Conservation (phyloP, 2,329 filamentous ascomycete species). For the Cercospora nicotianae region DNA sequence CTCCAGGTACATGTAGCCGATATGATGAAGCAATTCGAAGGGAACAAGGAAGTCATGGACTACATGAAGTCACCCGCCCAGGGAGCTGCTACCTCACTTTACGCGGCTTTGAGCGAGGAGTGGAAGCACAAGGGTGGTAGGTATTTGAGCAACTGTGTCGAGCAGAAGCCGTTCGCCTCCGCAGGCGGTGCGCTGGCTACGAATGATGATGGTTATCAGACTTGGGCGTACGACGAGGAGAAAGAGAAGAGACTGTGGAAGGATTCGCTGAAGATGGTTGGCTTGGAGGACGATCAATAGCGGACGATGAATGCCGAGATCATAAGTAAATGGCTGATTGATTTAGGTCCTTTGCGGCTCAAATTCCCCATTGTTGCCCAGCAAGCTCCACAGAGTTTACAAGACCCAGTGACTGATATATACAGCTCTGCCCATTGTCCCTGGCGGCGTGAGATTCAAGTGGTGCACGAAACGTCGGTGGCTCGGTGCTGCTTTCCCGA, state of each 20-base stretch:
- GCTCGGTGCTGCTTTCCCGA: constrained; percentile 8
- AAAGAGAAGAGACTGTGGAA: constrained; percentile 47
- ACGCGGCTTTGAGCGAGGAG: constrained; percentile 45
- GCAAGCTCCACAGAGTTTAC: no score
- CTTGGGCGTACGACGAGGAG: constrained; percentile 42
- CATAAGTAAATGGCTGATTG: neutral
- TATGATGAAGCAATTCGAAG: constrained; percentile 23
- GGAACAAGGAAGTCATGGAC: constrained; percentile 19
- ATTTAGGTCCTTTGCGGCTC: neutral
- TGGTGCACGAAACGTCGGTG: neutral
- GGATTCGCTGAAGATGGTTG: constrained; percentile 21
- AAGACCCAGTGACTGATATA: no score
- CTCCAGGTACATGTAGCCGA: constrained; percentile 25
- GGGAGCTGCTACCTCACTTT: constrained; percentile 52
- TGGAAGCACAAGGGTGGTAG: constrained; percentile 41
- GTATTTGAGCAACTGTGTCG: constrained; percentile 35
- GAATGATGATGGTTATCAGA: constrained; percentile 38
- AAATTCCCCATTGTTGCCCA: neutral
- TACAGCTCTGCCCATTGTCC: neutral
- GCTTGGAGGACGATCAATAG: constrained; percentile 18
- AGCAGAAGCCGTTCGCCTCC: constrained; percentile 35
- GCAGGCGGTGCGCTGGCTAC: constrained; percentile 15
- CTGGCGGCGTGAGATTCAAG: neutral
- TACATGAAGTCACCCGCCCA: constrained; percentile 43
- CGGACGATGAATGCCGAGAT: neutral